phyloP scores from a whole-genome alignment of 257 asterid genomes.

The Solanum chiquidenum region DNA sequence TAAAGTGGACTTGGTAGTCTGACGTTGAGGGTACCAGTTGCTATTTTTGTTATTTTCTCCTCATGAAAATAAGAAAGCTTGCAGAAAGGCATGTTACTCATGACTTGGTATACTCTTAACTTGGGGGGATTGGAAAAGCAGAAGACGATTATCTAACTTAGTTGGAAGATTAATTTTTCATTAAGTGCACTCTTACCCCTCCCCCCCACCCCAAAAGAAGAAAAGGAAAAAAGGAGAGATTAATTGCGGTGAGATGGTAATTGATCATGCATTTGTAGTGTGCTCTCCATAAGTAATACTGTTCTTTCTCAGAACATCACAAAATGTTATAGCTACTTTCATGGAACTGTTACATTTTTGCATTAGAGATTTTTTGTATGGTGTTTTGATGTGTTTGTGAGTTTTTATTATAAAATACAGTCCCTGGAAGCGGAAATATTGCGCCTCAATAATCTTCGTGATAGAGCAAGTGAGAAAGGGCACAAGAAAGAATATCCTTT shows the following conservation, averaged over 20 bases:
- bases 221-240: neutral
- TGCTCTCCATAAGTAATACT: neutral
- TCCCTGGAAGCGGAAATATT: constrained; percentile 26
- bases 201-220: neutral
- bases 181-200: neutral
- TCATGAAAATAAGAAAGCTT: neutral
- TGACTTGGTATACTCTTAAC: neutral
- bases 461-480: constrained; percentile 37
- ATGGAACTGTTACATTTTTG: neutral
- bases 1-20: neutral
- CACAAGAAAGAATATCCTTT: constrained; percentile 55
- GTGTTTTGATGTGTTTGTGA: neutral
- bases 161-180: neutral
- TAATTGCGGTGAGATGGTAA: neutral
- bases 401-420: constrained; percentile 12
- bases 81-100: neutral
- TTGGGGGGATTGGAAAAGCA: neutral
- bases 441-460: constrained; percentile 30
- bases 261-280: neutral
- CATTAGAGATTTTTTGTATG: neutral
- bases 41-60: neutral
- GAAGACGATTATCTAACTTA: neutral
- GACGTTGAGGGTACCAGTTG: neutral
- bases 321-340: neutral
- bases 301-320: neutral